A percentile compares a stretch with the other conserved stretches of the same genome.
phyloP scores from a whole-genome alignment of 2,329 filamentous ascomycete genomes.

The Mollisiaceae sp. region DNA sequence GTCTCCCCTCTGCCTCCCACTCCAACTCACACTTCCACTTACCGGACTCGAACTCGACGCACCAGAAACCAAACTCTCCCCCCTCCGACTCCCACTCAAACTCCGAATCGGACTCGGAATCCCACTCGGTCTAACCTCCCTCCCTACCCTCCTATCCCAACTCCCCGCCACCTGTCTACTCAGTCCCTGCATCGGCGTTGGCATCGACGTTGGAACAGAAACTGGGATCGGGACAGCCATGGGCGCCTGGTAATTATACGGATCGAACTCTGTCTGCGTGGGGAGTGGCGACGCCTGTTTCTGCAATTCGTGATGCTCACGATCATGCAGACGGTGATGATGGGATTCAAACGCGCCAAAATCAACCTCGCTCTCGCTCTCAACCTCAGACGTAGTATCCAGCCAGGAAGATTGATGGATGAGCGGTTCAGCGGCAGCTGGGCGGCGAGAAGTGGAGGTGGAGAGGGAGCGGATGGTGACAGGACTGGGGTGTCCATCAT shows the following conservation, averaged over 20 bases:
- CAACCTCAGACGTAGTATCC: no score
- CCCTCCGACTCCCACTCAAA: background rate
- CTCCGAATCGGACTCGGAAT: background rate
- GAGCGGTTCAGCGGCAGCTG: background rate
- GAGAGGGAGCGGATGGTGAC: background rate
- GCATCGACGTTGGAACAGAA: no score
- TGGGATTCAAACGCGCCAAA: conserved; percentile 1
- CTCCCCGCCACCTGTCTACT: background rate
- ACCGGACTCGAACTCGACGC: background rate
- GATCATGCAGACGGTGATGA: background rate
- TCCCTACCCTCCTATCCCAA: background rate
- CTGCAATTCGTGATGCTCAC: background rate
- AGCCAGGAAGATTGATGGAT: conserved; percentile 1
- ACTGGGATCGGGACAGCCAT: background rate
- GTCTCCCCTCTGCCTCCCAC: background rate
- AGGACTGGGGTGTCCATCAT: background rate
- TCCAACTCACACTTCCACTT: background rate
- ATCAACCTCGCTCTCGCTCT: background rate
- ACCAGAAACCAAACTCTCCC: background rate
- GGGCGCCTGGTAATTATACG: conserved; percentile 3
- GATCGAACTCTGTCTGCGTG: conserved; percentile 1
- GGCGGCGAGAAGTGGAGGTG: background rate
- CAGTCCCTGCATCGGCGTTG: no score
- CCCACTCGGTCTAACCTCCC: background rate
- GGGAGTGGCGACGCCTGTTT: background rate